These are phyloP conservation scores for Penicillium flavigenum DNA, from an alignment of 495 filamentous ascomycete genomes.

Conservation along the genomic window DNA sequence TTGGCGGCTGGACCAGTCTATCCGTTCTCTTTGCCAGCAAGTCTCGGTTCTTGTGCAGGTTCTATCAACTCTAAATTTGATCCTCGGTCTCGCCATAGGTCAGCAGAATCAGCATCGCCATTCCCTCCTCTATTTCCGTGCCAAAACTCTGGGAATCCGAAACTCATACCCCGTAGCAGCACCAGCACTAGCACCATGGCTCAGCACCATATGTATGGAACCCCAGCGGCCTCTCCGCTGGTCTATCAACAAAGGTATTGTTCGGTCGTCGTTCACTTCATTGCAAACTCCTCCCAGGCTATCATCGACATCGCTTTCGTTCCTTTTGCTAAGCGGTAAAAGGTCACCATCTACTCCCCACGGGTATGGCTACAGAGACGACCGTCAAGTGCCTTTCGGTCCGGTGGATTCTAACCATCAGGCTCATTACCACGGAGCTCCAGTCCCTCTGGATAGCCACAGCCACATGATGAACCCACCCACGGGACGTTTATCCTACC, in stretches of 20 bases:
- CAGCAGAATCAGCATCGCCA: slow-evolving; percentile 30
- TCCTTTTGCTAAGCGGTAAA: slow-evolving; percentile 33
- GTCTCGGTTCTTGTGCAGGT: slow-evolving; percentile 34
- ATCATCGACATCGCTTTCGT: slow-evolving; percentile 10
- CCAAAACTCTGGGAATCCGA: slow-evolving; percentile 9
- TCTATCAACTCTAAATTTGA: slow-evolving; percentile 39
- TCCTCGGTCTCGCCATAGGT: slow-evolving; percentile 45
- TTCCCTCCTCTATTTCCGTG: slow-evolving; percentile 5
- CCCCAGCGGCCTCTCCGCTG: slow-evolving; percentile 35
- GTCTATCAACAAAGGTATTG: slow-evolving; percentile 49
- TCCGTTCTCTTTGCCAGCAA: slow-evolving; percentile 37
- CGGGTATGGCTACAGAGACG: slow-evolving; percentile 35
- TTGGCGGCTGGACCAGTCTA: slow-evolving; percentile 37
- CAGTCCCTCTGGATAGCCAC: slow-evolving; percentile 28
- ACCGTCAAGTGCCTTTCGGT: slow-evolving; percentile 21
- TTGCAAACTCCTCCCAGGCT: slow-evolving; percentile 10
- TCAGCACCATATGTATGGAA: slow-evolving; percentile 36
- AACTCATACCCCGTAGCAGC: slow-evolving; percentile 36
- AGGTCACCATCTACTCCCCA: slow-evolving; percentile 35
- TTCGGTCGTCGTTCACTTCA: slow-evolving; percentile 17
- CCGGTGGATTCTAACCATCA: slow-evolving; percentile 38
- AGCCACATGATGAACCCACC: slow-evolving; percentile 27
- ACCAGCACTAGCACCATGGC: slow-evolving; percentile 28
- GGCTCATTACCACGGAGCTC: slow-evolving; percentile 31
- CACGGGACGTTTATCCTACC: slow-evolving; percentile 39